These are phyloP conservation scores for Heterococcus sp. DNA, from an alignment of 108 stramenopile genomes.

Conservation along the genomic window DNA sequence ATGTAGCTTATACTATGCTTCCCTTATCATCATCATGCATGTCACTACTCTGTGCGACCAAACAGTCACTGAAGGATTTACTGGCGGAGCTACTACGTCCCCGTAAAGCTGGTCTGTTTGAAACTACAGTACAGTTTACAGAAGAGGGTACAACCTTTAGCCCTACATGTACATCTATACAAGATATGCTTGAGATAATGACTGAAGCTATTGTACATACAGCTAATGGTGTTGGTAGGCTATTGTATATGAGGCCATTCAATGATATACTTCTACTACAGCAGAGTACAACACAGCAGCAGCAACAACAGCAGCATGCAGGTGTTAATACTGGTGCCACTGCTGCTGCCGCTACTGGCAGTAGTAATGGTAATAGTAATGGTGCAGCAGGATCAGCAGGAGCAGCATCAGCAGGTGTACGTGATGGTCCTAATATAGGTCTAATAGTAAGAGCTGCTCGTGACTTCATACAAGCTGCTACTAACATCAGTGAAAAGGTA, in stretches of 20 bases:
- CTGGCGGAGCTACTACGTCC: constrained; percentile 43
- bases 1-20: too few species aligned
- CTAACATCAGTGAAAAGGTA: background rate
- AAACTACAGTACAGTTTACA: constrained; percentile 36
- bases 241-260: constrained; percentile 55
- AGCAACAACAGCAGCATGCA: constrained; percentile 54
- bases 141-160: constrained; percentile 47
- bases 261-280: constrained; percentile 32
- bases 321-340: constrained; percentile 26
- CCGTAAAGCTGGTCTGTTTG: constrained; percentile 45
- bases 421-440: background rate
- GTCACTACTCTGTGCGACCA: too few species aligned
- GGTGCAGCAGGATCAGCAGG: constrained; percentile 41
- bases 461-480: background rate
- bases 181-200: constrained; percentile 45
- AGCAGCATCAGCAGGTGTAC: background rate
- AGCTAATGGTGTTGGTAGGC: constrained; percentile 52
- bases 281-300: constrained; percentile 43
- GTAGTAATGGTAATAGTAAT: constrained; percentile 45
- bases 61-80: too few species aligned
- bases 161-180: constrained; percentile 54
- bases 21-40: too few species aligned
- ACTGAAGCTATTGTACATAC: constrained; percentile 50
- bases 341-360: constrained; percentile 12
- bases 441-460: background rate